These are phyloP conservation scores for Microdochium nivale DNA, from an alignment of 2,329 filamentous ascomycete genomes.

Conservation along the genomic window DNA sequence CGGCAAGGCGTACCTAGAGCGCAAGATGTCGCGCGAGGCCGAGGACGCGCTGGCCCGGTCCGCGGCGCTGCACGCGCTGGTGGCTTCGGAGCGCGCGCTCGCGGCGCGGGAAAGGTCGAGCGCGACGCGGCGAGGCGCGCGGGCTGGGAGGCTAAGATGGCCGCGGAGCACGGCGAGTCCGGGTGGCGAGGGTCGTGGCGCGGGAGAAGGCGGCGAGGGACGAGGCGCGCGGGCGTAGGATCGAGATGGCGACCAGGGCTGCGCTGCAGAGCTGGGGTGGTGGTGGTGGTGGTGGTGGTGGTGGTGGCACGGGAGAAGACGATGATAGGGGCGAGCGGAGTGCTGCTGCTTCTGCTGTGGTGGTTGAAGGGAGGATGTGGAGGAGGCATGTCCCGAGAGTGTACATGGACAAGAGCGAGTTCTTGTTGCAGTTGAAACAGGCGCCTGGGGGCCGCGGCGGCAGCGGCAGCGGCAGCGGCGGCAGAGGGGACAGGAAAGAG, in stretches of 20 bases:
- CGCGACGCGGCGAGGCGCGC: slow-evolving; percentile 2
- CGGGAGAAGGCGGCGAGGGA: background rate
- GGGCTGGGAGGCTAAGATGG: slow-evolving; percentile 1
- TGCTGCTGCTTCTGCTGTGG: too few species aligned
- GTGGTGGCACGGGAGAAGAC: background rate
- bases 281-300: background rate
- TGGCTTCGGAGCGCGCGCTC: too few species aligned
- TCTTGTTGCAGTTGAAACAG: too few species aligned
- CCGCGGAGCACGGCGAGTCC: background rate
- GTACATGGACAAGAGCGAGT: background rate
- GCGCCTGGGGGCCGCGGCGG: too few species aligned
- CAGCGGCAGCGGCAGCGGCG: too few species aligned
- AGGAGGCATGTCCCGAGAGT: background rate
- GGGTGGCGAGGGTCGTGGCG: background rate
- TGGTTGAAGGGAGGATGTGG: background rate
- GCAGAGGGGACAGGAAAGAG: too few species aligned
- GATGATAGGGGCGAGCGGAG: background rate
- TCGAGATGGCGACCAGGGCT: slow-evolving; percentile 3
- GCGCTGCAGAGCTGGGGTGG: slow-evolving; percentile 13
- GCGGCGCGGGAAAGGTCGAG: slow-evolving; percentile 10
- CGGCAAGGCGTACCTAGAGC: slow-evolving; percentile 6
- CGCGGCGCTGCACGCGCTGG: slow-evolving; percentile 16
- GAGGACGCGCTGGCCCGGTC: slow-evolving; percentile 16
- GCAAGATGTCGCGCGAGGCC: slow-evolving; percentile 10
- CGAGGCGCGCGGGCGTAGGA: background rate